Conservation (phyloP, 176 grass and related monocot species). For the Phyllostachys edulis region DNA sequence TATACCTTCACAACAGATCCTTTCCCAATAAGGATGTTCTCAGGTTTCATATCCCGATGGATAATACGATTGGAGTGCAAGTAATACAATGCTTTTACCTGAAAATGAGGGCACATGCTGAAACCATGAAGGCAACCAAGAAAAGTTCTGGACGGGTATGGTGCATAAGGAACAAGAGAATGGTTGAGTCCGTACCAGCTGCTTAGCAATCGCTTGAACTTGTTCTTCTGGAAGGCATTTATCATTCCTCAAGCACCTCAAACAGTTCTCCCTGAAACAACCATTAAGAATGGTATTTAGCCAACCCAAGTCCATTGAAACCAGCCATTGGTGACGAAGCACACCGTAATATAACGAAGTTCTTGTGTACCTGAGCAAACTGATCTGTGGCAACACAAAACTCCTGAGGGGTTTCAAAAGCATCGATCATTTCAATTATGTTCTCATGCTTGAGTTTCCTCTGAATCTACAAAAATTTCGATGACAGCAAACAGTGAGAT, state of each 20-base stretch:
- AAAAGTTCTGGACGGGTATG: background rate
- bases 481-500: background rate
- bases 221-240: no score
- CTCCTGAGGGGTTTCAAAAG: no score
- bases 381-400: no score
- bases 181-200: conserved; percentile 51
- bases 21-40: conserved; percentile 96
- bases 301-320: no score
- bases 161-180: conserved; percentile 2
- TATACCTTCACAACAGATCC: conserved; percentile 91
- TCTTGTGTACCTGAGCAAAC: no score
- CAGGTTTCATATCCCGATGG: conserved; percentile 97
- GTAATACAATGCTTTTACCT: conserved; percentile 92
- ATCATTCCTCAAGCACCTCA: no score
- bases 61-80: conserved; percentile 96
- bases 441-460: conserved; percentile 94
- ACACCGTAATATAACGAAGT: no score
- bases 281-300: no score
- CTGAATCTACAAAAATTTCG: conserved; percentile 53
- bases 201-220: conserved; percentile 98
- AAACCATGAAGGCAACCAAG: conserved; percentile 31
- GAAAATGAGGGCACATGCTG: no score
- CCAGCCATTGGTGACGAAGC: no score
- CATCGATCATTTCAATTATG: conserved; percentile 97
- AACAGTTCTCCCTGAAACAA: no score